Conservation (phyloP, 345 rosid species). For the Gossypium herbaceum region DNA sequence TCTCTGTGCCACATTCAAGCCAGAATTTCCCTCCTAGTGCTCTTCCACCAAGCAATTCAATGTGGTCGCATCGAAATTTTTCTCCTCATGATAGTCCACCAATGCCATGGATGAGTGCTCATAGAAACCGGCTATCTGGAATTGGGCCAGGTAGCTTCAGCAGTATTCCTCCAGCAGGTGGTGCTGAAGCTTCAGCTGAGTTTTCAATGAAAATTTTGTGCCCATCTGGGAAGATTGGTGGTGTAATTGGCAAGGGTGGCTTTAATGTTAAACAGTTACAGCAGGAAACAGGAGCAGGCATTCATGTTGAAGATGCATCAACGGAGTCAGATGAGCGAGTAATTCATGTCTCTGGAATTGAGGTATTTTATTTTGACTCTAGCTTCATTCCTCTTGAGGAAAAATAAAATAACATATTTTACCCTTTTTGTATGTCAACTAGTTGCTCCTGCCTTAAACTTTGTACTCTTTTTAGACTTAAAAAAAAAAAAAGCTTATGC, state of each 20-base stretch:
- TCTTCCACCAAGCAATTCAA: slow-evolving; percentile 29
- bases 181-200: slow-evolving; percentile 43
- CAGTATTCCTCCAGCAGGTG: slow-evolving; percentile 35
- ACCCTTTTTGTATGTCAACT: background rate
- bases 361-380: slow-evolving; percentile 29
- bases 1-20: slow-evolving; percentile 27
- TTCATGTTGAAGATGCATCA: slow-evolving; percentile 48
- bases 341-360: slow-evolving; percentile 46
- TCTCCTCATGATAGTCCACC: slow-evolving; percentile 30
- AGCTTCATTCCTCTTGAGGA: slow-evolving; percentile 3
- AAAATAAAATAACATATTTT: background rate
- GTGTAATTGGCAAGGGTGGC: slow-evolving; percentile 64
- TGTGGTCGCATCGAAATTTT: slow-evolving; percentile 33
- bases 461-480: background rate
- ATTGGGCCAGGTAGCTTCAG: slow-evolving; percentile 30
- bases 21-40: slow-evolving; percentile 31
- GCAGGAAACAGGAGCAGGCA: slow-evolving; percentile 54
- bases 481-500: slow-evolving; percentile 1
- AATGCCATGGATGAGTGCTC: slow-evolving; percentile 31
- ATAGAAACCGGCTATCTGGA: slow-evolving; percentile 28
- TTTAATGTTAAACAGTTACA: slow-evolving; percentile 41
- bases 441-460: background rate
- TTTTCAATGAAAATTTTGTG: slow-evolving; percentile 58
- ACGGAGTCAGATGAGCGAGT: slow-evolving; percentile 45
- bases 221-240: slow-evolving; percentile 49